phyloP scores from a whole-genome alignment of 805 yeast genomes.

The Metschnikowia borealis region DNA sequence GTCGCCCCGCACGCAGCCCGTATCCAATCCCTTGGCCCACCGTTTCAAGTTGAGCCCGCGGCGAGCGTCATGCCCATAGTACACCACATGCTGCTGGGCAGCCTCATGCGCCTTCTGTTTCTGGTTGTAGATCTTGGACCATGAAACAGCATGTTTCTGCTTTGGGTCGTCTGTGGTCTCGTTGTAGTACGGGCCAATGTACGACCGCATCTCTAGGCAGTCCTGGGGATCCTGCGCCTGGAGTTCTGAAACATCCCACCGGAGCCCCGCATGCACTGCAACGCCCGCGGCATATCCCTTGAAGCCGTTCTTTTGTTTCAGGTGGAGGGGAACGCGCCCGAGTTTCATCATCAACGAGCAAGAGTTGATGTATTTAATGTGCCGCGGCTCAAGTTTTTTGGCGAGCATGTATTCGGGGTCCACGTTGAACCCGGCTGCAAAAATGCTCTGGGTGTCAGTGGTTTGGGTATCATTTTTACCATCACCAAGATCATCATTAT shows the following conservation, averaged over 20 bases:
- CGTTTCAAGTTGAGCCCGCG: conserved; percentile 63
- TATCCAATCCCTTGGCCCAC: conserved; percentile 76
- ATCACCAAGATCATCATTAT: too few species aligned
- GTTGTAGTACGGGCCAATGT: conserved; percentile 61
- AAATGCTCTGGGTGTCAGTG: not conserved
- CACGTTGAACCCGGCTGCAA: conserved; percentile 19
- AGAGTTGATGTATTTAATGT: conserved; percentile 53
- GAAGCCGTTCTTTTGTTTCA: conserved; percentile 24
- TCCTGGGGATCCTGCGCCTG: conserved; percentile 59
- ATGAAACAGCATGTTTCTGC: conserved; percentile 37
- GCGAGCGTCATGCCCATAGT: conserved; percentile 87
- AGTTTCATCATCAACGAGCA: conserved; percentile 63
- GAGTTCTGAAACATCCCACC: conserved; percentile 56
- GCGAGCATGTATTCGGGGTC: conserved; percentile 46
- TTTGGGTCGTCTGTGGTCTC: conserved; percentile 49
- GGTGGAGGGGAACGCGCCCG: conserved; percentile 53
- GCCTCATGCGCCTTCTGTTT: conserved; percentile 34
- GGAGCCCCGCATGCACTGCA: conserved; percentile 81
- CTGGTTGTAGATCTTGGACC: conserved; percentile 57
- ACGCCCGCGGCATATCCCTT: conserved; percentile 34
- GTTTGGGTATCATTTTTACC: too few species aligned
- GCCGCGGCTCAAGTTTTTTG: conserved; percentile 52
- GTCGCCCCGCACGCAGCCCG: conserved; percentile 78
- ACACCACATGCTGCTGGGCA: conserved; percentile 43
- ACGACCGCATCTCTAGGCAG: conserved; percentile 64